phyloP scores from a whole-genome alignment of 768 basidiomycete species.

The Lactifluus subvellereus region DNA sequence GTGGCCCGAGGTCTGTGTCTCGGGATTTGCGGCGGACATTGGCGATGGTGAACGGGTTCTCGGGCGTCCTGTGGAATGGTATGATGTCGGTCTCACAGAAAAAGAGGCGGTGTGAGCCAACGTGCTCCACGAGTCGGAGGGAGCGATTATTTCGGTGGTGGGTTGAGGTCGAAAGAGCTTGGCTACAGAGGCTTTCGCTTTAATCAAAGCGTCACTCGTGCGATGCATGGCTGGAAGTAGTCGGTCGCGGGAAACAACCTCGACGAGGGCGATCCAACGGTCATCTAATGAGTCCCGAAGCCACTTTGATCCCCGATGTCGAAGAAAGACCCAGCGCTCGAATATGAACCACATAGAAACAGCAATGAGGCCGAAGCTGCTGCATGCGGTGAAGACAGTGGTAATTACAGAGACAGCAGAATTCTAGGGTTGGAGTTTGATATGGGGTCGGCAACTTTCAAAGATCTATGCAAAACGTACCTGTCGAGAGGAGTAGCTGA shows the following conservation, averaged over 20 bases:
- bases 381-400: conserved; percentile 70
- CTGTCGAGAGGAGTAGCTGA: conserved; percentile 68
- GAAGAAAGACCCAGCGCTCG: conserved; percentile 58
- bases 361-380: conserved; percentile 62
- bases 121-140: conserved; percentile 16
- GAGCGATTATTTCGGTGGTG: conserved; percentile 2
- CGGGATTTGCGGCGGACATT: neutral
- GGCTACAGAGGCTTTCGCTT: neutral
- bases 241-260: conserved; percentile 8
- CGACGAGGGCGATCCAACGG: conserved; percentile 28
- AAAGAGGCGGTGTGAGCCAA: conserved; percentile 10
- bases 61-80: neutral
- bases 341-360: conserved; percentile 71
- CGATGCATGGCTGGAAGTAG: conserved; percentile 5
- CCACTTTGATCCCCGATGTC: conserved; percentile 64
- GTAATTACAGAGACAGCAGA: conserved; percentile 61
- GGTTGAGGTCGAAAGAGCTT: neutral
- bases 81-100: neutral
- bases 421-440: conserved; percentile 36
- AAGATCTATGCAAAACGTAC: conserved; percentile 34
- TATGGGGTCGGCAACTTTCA: neutral
- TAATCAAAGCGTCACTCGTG: neutral
- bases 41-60: conserved; percentile 12
- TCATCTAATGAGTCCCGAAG: conserved; percentile 54
- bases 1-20: neutral